Evolutionary conservation across 2,329 filamentous ascomycete species (phyloP).

Genomic region (Alternaria sp.): DNA sequence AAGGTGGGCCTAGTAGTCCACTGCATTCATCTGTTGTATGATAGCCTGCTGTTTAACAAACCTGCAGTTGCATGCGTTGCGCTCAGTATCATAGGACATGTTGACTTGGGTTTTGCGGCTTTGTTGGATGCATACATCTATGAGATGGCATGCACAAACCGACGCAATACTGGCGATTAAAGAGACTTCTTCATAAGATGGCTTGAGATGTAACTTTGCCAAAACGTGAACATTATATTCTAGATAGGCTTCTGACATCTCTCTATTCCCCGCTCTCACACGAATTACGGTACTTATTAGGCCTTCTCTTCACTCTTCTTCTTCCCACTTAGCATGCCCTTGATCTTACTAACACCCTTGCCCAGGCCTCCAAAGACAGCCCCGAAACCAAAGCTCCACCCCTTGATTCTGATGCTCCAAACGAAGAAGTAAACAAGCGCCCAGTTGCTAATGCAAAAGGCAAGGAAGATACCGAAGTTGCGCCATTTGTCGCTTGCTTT

Average conservation of each 20-base stretch:
- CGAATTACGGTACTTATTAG: not conserved
- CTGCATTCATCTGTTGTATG: slow-evolving; percentile 24
- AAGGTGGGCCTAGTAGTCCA: slow-evolving; percentile 5
- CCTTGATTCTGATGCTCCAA: slow-evolving; percentile 72
- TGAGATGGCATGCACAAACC: not conserved
- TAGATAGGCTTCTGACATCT: not conserved
- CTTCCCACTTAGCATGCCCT: slow-evolving; percentile 15
- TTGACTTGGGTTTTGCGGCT: not conserved
- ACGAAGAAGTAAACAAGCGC: slow-evolving; percentile 77
- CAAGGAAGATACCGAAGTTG: slow-evolving; percentile 74
- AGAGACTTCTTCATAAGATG: not conserved
- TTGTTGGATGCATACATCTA: not conserved
- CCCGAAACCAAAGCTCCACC: slow-evolving; percentile 74
- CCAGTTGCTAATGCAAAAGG: slow-evolving; percentile 75
- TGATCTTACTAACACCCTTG: slow-evolving; percentile 28
- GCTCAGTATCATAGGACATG: slow-evolving; percentile 12
- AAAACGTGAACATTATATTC: not conserved
- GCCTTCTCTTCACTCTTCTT: slow-evolving; percentile 12
- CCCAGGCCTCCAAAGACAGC: slow-evolving; percentile 60
- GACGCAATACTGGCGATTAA: not conserved
- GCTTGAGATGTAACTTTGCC: not conserved
- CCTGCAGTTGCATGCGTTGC: slow-evolving; percentile 16
- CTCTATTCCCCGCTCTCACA: not conserved
- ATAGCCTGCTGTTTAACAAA: slow-evolving; percentile 13
- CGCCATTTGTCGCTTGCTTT: slow-evolving; percentile 69